Evolutionary conservation across 768 basidiomycete species (phyloP), one percentile per base, ranked within the genome.

Genomic region (Guyanaporus albipodus): DNA sequence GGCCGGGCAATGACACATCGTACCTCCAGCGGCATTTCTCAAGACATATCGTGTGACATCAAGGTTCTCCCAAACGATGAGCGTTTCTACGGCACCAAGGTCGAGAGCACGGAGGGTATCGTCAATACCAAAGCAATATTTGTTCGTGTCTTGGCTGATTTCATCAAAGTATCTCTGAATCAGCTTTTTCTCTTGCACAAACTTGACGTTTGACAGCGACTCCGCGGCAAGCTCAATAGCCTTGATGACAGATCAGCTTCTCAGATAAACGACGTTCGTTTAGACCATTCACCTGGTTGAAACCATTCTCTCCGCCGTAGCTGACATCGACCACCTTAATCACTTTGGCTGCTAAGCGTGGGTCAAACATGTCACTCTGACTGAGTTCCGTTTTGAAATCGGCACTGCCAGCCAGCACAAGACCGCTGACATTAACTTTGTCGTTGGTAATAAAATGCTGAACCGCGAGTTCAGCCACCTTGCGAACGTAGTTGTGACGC

Each of bases 81-180:
- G 73, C 2, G 94, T 98, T 72, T 99, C 96, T 35, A 94, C 90
- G 14, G 96, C 85, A 53, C 96, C 96, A 42, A 99, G 81, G 60
- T 99, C 96, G 39, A 99, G 80, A 14, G 87, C 91, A 67, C 95
- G 96, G 54, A 99, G 78, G 1, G 95, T 98, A 63, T 99, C 96
- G 14, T 91, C 91, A 52, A 99, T 82, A 70, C 96, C 96, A 66
- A 95, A 98, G 72, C 94, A 96, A 73, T 95, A 97, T 67, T 85
- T 90, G 59, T 83, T 90, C 28, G 91, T 92, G 61, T 99, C 96
- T 65, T 91, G 89, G 58, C 93, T 95, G 71, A 99, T 99, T 71
- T 99, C 96, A 61, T 98, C 95, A 65, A 99, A 99, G 75, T 97
- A 98, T 66, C 81, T 87, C 67, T 98, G 94, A 58, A 99, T 98